phyloP scores from a whole-genome alignment of 306 rosid species.

The Cucurbita maxima region DNA sequence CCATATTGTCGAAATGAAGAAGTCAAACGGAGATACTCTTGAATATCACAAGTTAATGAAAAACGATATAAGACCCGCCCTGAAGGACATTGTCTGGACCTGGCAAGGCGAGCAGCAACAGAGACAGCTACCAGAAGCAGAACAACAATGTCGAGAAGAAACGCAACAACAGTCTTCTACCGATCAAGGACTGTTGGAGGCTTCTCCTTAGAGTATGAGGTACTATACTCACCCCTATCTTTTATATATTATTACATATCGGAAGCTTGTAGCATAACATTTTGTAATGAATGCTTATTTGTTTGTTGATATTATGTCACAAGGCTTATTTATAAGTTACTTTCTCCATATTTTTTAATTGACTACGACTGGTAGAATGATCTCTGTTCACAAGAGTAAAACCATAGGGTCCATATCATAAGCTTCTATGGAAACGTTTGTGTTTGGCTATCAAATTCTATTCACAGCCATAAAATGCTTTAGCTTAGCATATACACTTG shows the following conservation, averaged over 20 bases:
- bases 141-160: constrained; percentile 17
- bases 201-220: not conserved
- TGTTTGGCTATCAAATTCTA: no score
- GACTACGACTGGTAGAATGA: not conserved
- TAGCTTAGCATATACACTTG: no score
- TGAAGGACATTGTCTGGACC: constrained; percentile 75
- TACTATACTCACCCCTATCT: not conserved
- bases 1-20: constrained; percentile 72
- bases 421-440: not conserved
- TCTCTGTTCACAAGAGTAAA: not conserved
- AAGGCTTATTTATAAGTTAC: not conserved
- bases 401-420: not conserved
- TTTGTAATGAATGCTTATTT: not conserved
- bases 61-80: constrained; percentile 66
- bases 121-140: constrained; percentile 13
- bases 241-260: not conserved
- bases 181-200: not conserved
- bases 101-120: constrained; percentile 72
- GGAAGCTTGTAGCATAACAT: not conserved
- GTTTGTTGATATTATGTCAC: not conserved
- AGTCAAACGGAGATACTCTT: constrained; percentile 58
- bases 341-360: not conserved
- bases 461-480: no score
- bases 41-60: constrained; percentile 61
- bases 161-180: constrained; percentile 21